Evolutionary conservation across 2,329 filamentous ascomycete genomes (phyloP).

Genomic region (Moelleriella libera): DNA sequence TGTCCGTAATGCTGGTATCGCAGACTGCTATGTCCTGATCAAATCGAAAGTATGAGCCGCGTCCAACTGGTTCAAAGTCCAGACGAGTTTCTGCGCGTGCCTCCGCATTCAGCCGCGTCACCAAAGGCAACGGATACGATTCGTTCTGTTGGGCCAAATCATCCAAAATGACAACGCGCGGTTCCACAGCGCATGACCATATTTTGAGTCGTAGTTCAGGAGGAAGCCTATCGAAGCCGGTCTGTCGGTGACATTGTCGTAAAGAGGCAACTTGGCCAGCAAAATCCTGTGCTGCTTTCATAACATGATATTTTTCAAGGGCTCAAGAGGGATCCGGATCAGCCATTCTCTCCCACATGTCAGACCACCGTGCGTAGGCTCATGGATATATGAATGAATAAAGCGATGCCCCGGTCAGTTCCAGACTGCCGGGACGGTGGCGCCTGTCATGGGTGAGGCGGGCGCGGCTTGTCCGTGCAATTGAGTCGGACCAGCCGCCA

Average conservation of each 20-base stretch:
- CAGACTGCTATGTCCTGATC: constrained; percentile 22
- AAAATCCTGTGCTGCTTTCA: constrained; percentile 1
- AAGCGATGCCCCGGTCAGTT: background rate
- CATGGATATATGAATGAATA: background rate
- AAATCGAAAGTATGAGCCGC: constrained; percentile 22
- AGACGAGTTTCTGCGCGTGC: constrained; percentile 18
- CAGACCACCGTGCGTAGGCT: too few relatives aligned
- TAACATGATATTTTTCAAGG: background rate
- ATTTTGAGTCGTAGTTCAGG: constrained; percentile 23
- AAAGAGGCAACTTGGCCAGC: background rate
- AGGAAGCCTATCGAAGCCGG: constrained; percentile 16
- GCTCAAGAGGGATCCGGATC: background rate
- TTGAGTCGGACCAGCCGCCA: constrained; percentile 1
- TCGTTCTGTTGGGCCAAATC: constrained; percentile 16
- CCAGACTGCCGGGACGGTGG: constrained; percentile 1
- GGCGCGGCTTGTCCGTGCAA: background rate
- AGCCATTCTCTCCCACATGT: too few relatives aligned
- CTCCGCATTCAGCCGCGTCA: constrained; percentile 21
- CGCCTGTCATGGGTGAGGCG: background rate
- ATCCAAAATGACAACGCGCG: constrained; percentile 19
- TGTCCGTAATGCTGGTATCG: constrained; percentile 20
- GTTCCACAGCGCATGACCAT: constrained; percentile 21
- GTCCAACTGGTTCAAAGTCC: constrained; percentile 19
- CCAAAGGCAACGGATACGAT: constrained; percentile 19
- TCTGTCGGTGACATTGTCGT: background rate